Base-by-base conservation (phyloP, 2,329 filamentous ascomycete genomes). In the Leptographium flavum region DNA sequence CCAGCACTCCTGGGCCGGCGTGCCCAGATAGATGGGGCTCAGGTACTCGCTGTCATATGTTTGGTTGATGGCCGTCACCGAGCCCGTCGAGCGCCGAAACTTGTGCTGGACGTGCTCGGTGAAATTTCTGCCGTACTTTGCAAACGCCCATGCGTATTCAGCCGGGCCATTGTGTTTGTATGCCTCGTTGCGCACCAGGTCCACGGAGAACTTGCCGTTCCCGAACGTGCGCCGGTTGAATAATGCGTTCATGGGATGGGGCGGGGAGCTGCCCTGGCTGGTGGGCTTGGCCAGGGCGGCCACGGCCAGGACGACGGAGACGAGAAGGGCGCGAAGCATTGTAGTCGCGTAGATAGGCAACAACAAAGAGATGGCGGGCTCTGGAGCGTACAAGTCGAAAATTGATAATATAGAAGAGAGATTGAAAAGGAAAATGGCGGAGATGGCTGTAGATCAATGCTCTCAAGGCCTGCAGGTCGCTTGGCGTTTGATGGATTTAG, bases 21-120 rank as follows among this genome's bases (percentile, higher is more conserved):
- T 71, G 38, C 82, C 83, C 50, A 87, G 65, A 2, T 65, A 68
- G 39, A 87, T 74, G 0, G 79, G 74, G 46, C 73, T 69, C 27
- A 79, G 62, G 47, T 79, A 81, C 56, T 79, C 69, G 4, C 63
- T 62, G 50, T 81, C 77, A 40, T 66, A 54, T 11, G 31, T 52
- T 39, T 58, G 51, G 41, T 59, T 58, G 25, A 53, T 49, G 1
- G 65, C 56, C 3, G 56, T 56, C 6, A 56, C 52, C 5, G 56
- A 46, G 19, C 53, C 48, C 14, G n/a, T 11, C 22, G 36, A 22
- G 25, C 48, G 6, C 14, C 44, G 45, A 17, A 50, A n/a, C 14
- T 45, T 45, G 22, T 6, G 33, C 30, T 38, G 32, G 14, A 41
- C 42, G 4, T 39, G 38, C 6, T 52, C 39, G 2, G 63, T 59